Conservation (phyloP, 768 basidiomycete genomes). For the Scleroderma citrinum region DNA sequence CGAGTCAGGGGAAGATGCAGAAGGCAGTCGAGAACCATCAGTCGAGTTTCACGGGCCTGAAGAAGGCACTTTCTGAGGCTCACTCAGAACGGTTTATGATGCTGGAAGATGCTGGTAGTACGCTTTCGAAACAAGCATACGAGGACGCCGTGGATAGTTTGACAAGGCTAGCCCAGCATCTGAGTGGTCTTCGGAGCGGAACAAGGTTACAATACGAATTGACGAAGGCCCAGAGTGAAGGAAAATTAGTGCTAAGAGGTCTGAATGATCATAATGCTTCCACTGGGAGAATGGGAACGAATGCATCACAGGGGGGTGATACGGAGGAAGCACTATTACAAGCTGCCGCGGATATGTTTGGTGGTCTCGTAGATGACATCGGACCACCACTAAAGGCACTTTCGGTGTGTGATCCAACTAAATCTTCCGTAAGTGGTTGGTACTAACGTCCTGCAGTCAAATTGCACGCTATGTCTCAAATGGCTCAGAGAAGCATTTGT, state of each 20-base stretch:
- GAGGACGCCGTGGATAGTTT: conserved; percentile 84
- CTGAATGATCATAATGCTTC: conserved; percentile 11
- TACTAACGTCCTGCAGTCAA: conserved; percentile 35
- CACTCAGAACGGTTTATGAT: conserved; percentile 68
- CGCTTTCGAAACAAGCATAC: conserved; percentile 52
- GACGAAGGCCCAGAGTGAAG: conserved; percentile 50
- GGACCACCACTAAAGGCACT: conserved; percentile 71
- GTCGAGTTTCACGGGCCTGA: conserved; percentile 82
- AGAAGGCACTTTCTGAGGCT: conserved; percentile 81
- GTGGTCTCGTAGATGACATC: conserved; percentile 72
- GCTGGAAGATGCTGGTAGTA: conserved; percentile 18
- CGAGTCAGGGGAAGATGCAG: conserved; percentile 59
- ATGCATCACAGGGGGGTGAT: conserved; percentile 36
- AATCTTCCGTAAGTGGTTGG: neutral
- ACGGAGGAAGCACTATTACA: conserved; percentile 31
- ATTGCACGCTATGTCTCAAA: conserved; percentile 55
- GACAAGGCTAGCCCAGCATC: conserved; percentile 87
- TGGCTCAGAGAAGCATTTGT: conserved; percentile 64
- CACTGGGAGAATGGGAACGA: conserved; percentile 19
- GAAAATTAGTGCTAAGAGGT: conserved; percentile 32
- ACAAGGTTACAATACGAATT: conserved; percentile 81
- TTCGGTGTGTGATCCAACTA: conserved; percentile 44
- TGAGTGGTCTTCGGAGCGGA: conserved; percentile 83
- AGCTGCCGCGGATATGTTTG: conserved; percentile 70
- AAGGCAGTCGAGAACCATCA: conserved; percentile 83